Evolutionary conservation across 2,329 filamentous ascomycete genomes (phyloP), one percentile per base, ranked within the genome.

Genomic region (Knoxdaviesia capensis): DNA sequence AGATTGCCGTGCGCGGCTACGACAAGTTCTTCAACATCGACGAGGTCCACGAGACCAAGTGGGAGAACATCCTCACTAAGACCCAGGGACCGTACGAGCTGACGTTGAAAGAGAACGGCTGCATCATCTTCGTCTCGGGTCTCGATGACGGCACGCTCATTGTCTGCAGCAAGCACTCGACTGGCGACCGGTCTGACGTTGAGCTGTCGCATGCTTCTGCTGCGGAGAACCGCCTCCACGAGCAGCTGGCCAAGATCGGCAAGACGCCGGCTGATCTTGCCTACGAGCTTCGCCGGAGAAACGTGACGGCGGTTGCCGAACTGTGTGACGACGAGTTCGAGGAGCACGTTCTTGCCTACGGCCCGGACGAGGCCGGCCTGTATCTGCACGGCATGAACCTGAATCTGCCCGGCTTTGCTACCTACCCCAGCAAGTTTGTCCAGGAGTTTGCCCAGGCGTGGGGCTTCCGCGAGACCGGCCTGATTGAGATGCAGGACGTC

Each of bases 81-180:
- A 96, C 90, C 1, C 64, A 74, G 48, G 86, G 85, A 0, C 90
- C 90, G 0, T 98, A 96, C 52, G 90, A 98, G 60, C 64, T 98
- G 43, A 96, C 86, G 44, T 74, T 96, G 41, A 98, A 98, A 62
- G 90, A 98, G 60, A 98, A 98, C 53, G 90, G 90, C n/a, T 98
- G 90, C 59, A 98, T 98, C 59, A 94, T 98, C 50, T 98, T 98
- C 63, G 77, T 98, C 38, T 80, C 86, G 10, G 90, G 87, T 9
- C 66, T 98, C 28, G 83, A 92, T 52, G 87, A 94, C 52, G 87
- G 75, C 34, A 85, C 83, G 1, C 65, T 98, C 7, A 66, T 98
- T 6, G 87, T 98, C n/a, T 96, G 88, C 71, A 96, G 88, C 68
- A 98, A 98, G 56, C 90, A 98, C 58, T 96, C 90, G 1, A 96